Evolutionary conservation across 257 asterid genomes (phyloP).

Genomic region (Gynochthodes officinalis): DNA sequence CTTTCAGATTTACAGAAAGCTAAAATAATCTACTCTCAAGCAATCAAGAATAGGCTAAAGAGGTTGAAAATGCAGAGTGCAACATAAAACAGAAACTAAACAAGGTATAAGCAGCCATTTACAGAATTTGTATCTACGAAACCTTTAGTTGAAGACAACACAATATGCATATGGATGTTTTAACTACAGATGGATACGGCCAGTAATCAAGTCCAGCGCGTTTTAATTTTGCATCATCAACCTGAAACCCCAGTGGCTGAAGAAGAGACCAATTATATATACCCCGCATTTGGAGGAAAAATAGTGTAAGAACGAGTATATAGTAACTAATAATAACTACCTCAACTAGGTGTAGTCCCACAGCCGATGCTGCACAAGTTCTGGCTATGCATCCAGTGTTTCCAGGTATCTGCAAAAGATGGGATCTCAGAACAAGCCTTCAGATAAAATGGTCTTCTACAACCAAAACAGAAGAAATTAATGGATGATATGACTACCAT

Average conservation of each 20-base stretch:
- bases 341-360: slow-evolving; percentile 86
- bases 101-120: neutral
- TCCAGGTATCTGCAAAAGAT: slow-evolving; percentile 79
- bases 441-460: slow-evolving; percentile 11
- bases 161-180: neutral
- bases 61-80: neutral
- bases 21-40: neutral
- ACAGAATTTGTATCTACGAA: neutral
- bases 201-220: slow-evolving; percentile 98
- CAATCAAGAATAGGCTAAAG: neutral
- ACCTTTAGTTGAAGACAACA: neutral
- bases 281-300: slow-evolving; percentile 9
- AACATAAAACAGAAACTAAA: neutral
- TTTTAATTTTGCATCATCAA: slow-evolving; percentile 76
- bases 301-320: slow-evolving; percentile 1
- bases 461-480: slow-evolving; percentile 18
- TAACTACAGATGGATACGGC: slow-evolving; percentile 78
- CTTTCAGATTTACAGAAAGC: neutral
- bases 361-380: slow-evolving; percentile 94
- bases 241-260: slow-evolving; percentile 93
- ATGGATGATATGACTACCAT: neutral
- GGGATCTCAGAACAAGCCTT: slow-evolving; percentile 27
- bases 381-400: slow-evolving; percentile 95
- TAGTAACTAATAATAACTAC: slow-evolving; percentile 29
- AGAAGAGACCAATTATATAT: slow-evolving; percentile 20